Evolutionary conservation across 345 rosid genomes (phyloP), one percentile per base, ranked within the genome.

Genomic region (Citrus sinensis): DNA sequence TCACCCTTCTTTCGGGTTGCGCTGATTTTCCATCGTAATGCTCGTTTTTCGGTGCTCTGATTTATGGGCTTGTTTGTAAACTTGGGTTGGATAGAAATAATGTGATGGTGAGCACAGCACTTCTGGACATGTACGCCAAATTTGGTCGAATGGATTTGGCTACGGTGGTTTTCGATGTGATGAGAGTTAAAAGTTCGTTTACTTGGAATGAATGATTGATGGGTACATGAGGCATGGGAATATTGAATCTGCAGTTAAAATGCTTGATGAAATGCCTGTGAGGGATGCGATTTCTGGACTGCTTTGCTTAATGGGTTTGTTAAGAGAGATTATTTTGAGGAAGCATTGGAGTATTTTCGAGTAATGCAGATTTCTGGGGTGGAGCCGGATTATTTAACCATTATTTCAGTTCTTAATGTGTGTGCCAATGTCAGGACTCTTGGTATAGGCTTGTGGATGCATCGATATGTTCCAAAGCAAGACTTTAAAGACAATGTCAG

Each of bases 131-230:
- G 90, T 93, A 85, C 60, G 86, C 90, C 9, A 95, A 92, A 81
- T 70, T 71, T 7, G 87, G 88, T 27, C 73, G 67, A 10, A 58
- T 87, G 75, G 80, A 75, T 6, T 82, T 84, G 83, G 92, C 95
- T 24, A 79, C 88, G 75, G 61, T 79, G 82, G 88, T 88, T 35
- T 92, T 95, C 32, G 90, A 93, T 60, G 76, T 40, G 42, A 82
- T 93, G 92, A 78, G 75, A 25, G 77, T 75, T 71, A 90, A 68
- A 82, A 88, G 85, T 79, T 87, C 84, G 37, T 83, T 85, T 20
- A 84, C 98, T 76, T 92, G 98, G 98, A 92, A 90, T 77, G 83
- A 93, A 19, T 93, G 94, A 83, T 95, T 24, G 86, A 90, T 76
- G 92, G 93, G 59, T 89, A 85, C 79, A 80, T 88, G 86, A 87